These are phyloP conservation scores for Catunica adiposa DNA, from an alignment of 2,329 filamentous ascomycete species.

Conservation along the genomic window DNA sequence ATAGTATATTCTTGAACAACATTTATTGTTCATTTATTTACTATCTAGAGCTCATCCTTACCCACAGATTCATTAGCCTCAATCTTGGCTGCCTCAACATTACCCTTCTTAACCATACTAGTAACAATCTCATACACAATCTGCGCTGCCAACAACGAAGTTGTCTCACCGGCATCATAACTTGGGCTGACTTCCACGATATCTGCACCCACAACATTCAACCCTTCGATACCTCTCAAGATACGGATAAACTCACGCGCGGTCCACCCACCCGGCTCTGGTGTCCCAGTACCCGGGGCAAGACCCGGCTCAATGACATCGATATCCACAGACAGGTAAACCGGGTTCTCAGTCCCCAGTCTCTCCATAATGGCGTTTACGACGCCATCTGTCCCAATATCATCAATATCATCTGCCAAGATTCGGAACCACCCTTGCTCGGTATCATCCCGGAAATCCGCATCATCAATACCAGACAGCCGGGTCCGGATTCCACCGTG, in stretches of 20 bases:
- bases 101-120: slow-evolving; percentile 43
- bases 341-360: slow-evolving; percentile 58
- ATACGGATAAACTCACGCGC: slow-evolving; percentile 76
- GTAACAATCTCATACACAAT: slow-evolving; percentile 71
- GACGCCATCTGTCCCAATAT: slow-evolving; percentile 55
- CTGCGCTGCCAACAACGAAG: slow-evolving; percentile 63
- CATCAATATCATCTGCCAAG: slow-evolving; percentile 73
- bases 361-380: slow-evolving; percentile 52
- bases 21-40: background rate
- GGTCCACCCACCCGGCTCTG: slow-evolving; percentile 83
- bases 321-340: slow-evolving; percentile 69
- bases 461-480: slow-evolving; percentile 44
- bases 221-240: slow-evolving; percentile 58
- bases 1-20: background rate
- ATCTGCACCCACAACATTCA: slow-evolving; percentile 81
- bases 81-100: background rate
- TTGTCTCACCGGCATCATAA: slow-evolving; percentile 62
- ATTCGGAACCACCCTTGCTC: slow-evolving; percentile 61
- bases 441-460: slow-evolving; percentile 52
- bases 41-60: background rate
- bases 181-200: slow-evolving; percentile 75
- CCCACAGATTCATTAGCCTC: background rate
- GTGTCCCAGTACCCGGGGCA: slow-evolving; percentile 65
- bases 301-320: slow-evolving; percentile 62
- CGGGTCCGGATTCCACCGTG: slow-evolving; percentile 73